phyloP scores from a whole-genome alignment of 1,284 basidiomycete genomes.

The Malassezia vespertilionis region DNA sequence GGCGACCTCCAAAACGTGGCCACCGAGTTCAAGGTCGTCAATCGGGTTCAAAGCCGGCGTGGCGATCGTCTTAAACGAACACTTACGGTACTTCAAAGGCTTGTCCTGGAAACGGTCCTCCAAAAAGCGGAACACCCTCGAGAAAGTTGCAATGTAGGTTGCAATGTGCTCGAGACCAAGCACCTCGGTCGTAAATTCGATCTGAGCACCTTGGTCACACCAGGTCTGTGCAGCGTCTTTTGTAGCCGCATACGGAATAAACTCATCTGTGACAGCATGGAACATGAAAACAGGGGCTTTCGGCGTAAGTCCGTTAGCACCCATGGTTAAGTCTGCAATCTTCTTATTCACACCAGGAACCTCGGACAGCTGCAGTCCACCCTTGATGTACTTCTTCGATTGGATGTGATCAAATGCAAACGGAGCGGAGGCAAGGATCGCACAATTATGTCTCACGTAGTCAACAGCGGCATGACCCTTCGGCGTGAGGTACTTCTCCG shows the following conservation, averaged over 20 bases:
- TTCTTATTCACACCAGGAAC: conserved; percentile 16
- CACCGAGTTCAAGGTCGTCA: too few species aligned
- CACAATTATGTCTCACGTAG: conserved; percentile 18
- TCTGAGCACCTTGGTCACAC: conserved; percentile 28
- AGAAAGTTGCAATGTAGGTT: conserved; percentile 22
- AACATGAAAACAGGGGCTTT: conserved; percentile 28
- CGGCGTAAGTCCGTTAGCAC: conserved; percentile 14
- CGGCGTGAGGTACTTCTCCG: conserved; percentile 16
- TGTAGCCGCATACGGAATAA: conserved; percentile 27
- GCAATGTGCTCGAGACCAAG: conserved; percentile 25
- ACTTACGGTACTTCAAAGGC: not conserved
- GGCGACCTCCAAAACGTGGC: too few species aligned
- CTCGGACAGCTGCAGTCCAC: conserved; percentile 19
- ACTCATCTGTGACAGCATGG: conserved; percentile 32
- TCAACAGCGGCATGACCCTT: conserved; percentile 19
- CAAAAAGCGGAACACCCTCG: conserved; percentile 22
- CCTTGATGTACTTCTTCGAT: conserved; percentile 12
- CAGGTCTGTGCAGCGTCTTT: conserved; percentile 20
- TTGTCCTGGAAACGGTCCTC: conserved; percentile 20
- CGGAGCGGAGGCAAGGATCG: conserved; percentile 13
- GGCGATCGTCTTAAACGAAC: not conserved
- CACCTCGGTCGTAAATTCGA: conserved; percentile 19
- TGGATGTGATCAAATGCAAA: conserved; percentile 19
- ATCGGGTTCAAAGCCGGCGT: not conserved
- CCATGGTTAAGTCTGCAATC: conserved; percentile 17